Evolutionary conservation across 2,329 filamentous ascomycete genomes (phyloP).

Genomic region (Ascochyta pisi): DNA sequence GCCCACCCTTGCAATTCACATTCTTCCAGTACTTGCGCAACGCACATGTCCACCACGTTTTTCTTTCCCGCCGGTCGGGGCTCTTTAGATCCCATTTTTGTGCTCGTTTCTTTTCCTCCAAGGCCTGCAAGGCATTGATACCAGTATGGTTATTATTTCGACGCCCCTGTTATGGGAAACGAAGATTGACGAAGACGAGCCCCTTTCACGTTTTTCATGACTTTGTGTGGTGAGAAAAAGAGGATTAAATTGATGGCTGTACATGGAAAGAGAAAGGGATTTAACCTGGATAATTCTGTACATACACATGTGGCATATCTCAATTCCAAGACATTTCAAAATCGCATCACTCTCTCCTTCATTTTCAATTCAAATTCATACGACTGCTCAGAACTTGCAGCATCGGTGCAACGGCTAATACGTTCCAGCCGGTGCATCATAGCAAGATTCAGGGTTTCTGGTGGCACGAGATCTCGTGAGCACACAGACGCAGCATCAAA

Average conservation of each 20-base stretch:
- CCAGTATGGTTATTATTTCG: conserved; percentile 2
- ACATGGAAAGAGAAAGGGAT: conserved; percentile 1
- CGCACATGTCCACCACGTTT: not conserved
- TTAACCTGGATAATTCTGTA: conserved; percentile 7
- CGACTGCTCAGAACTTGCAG: not conserved
- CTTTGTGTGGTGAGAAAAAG: not conserved
- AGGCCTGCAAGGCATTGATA: conserved; percentile 4
- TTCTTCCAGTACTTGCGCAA: not conserved
- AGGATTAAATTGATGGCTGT: conserved; percentile 8
- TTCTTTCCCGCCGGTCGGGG: conserved; percentile 13
- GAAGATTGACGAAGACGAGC: conserved; percentile 4
- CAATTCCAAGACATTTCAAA: conserved; percentile 1
- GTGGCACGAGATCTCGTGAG: conserved; percentile 11
- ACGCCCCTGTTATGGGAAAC: not conserved
- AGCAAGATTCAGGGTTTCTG: not conserved
- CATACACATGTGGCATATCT: conserved; percentile 9
- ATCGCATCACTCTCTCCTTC: not conserved
- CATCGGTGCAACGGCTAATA: no score
- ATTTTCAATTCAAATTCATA: not conserved
- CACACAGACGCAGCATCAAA: not conserved
- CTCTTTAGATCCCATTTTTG: not conserved
- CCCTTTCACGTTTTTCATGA: conserved; percentile 9
- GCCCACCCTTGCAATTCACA: not conserved
- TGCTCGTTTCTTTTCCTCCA: not conserved
- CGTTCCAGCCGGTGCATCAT: no score